phyloP scores from a whole-genome alignment of 805 yeast genomes.

The Cyberlindnera mycetangii region DNA sequence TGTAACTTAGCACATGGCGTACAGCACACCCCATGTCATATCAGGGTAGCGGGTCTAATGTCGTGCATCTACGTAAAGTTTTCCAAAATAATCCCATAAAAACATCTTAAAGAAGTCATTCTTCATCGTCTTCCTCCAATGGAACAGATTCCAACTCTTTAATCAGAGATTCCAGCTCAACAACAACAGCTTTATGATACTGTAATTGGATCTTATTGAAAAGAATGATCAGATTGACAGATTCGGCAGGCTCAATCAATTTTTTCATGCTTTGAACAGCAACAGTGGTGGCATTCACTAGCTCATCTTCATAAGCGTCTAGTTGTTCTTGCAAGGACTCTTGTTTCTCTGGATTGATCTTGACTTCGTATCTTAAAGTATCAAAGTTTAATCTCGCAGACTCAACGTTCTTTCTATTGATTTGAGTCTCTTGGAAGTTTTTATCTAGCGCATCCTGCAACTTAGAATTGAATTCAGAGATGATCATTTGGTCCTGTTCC shows the following conservation, averaged over 20 bases:
- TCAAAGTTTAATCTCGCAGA: conserved; percentile 69
- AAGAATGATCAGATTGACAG: conserved; percentile 60
- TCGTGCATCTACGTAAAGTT: too few relatives aligned
- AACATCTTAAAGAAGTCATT: background rate
- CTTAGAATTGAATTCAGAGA: conserved; percentile 55
- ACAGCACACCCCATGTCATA: too few relatives aligned
- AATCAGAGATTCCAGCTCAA: conserved; percentile 44
- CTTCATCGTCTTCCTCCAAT: conserved; percentile 41
- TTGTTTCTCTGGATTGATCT: conserved; percentile 24
- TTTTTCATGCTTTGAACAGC: conserved; percentile 81
- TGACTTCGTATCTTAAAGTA: conserved; percentile 59
- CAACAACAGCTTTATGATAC: conserved; percentile 52
- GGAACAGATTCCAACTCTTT: conserved; percentile 43
- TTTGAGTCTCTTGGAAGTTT: conserved; percentile 58
- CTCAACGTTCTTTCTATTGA: conserved; percentile 66
- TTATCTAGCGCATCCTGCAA: conserved; percentile 50
- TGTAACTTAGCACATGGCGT: too few relatives aligned
- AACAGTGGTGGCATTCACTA: conserved; percentile 71
- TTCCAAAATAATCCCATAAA: too few relatives aligned
- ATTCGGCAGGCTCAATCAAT: conserved; percentile 63
- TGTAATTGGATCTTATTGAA: conserved; percentile 68
- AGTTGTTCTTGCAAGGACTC: conserved; percentile 35
- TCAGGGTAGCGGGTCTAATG: too few relatives aligned
- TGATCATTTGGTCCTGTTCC: conserved; percentile 64
- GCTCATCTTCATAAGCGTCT: conserved; percentile 64